A percentile compares a stretch with the other conserved stretches of the same genome.
These are phyloP conservation scores for Tubosaeta brunneosetosa DNA, from an alignment of 768 basidiomycete genomes.

Conservation along the genomic window DNA sequence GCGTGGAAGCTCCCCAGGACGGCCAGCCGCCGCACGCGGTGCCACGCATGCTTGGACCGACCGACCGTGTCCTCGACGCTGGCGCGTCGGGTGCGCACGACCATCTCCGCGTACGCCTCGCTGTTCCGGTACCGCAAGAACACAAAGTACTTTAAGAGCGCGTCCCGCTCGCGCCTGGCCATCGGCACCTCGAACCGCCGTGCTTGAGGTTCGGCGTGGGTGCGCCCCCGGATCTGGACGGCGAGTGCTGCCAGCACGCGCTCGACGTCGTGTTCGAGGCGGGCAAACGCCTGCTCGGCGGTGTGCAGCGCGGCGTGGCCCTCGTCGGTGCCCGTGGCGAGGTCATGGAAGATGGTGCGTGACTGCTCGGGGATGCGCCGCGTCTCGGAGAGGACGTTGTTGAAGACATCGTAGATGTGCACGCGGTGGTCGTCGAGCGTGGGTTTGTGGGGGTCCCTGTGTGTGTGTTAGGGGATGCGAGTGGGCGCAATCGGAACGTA, in stretches of 20 bases:
- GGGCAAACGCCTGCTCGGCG: constrained; percentile 41
- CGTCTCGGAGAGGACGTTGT: constrained; percentile 46
- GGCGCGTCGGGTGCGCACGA: constrained; percentile 26
- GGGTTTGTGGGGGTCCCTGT: constrained; percentile 28
- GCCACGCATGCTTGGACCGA: constrained; percentile 22
- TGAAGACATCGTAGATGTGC: constrained; percentile 50
- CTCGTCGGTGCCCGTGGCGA: constrained; percentile 30
- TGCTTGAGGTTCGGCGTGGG: neutral
- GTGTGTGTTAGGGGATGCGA: neutral
- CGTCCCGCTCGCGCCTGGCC: constrained; percentile 29
- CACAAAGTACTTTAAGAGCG: constrained; percentile 46
- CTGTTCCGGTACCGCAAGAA: constrained; percentile 60
- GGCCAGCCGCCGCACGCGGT: constrained; percentile 25
- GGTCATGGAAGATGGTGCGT: constrained; percentile 41
- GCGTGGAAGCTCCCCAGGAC: constrained; percentile 26
- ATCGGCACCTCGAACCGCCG: constrained; percentile 19
- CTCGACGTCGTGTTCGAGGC: constrained; percentile 42
- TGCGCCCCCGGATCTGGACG: constrained; percentile 24
- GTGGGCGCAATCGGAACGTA: constrained; percentile 21
- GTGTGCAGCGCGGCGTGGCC: constrained; percentile 33
- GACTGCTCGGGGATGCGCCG: constrained; percentile 33
- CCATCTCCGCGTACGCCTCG: constrained; percentile 39
- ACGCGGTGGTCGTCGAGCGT: constrained; percentile 36
- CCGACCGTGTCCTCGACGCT: constrained; percentile 20
- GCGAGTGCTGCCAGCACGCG: constrained; percentile 33